These are phyloP conservation scores for Pouteria campechiana DNA, from an alignment of 179 eudicot species.

Conservation along the genomic window DNA sequence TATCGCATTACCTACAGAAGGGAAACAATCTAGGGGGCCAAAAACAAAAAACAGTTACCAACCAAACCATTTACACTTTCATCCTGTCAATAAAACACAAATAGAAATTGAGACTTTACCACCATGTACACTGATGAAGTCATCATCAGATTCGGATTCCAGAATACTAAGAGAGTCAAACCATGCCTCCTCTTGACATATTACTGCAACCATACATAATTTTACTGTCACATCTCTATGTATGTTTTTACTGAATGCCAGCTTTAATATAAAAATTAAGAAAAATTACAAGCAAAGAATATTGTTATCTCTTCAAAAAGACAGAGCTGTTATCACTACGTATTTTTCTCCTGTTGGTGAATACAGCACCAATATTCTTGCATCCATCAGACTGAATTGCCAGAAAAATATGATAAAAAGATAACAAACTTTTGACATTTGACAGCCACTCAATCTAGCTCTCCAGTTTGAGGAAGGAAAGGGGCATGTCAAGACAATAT, in stretches of 20 bases:
- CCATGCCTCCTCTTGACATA: slow-evolving; percentile 70
- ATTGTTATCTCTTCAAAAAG: no score
- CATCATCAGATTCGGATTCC: slow-evolving; percentile 77
- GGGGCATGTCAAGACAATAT: no score
- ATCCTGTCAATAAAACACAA: not conserved
- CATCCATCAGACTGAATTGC: no score
- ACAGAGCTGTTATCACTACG: no score
- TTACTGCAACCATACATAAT: slow-evolving; percentile 19
- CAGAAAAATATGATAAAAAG: no score
- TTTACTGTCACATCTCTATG: not conserved
- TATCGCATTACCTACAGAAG: not conserved
- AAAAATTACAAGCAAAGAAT: not conserved
- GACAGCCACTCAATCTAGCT: no score
- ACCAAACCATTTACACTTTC: no score
- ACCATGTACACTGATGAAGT: slow-evolving; percentile 58
- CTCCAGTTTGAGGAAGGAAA: no score
- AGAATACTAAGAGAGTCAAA: slow-evolving; percentile 63
- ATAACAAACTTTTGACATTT: no score
- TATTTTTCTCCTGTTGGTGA: no score
- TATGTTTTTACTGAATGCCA: no score
- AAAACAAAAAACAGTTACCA: not conserved
- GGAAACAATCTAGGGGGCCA: not conserved
- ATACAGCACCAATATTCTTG: no score
- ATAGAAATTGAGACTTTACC: slow-evolving; percentile 21
- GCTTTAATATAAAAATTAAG: not conserved